Evolutionary conservation across 257 asterid genomes (phyloP).

Genomic region (Sherardia arvensis): DNA sequence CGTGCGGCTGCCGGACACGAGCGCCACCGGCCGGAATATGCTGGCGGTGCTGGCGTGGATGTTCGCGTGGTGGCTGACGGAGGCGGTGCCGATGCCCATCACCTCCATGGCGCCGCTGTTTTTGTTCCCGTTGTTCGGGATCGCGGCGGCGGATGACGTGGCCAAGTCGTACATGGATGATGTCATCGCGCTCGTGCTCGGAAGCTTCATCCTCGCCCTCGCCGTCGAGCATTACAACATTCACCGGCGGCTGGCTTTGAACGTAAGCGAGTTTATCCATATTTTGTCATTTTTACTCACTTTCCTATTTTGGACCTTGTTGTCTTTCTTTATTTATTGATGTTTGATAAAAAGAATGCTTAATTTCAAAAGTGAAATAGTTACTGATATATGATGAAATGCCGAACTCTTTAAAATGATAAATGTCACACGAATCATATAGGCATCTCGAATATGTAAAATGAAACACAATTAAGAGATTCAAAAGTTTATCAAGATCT

Average conservation of each 20-base stretch:
- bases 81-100: constrained; percentile 93
- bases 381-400: too few species aligned
- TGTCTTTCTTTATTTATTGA: too few species aligned
- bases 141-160: constrained; percentile 68
- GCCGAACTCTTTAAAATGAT: too few species aligned
- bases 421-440: too few species aligned
- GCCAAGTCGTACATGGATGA: constrained; percentile 81
- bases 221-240: constrained; percentile 95
- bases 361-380: too few species aligned
- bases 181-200: constrained; percentile 74
- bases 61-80: constrained; percentile 87
- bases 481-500: too few species aligned
- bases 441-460: too few species aligned
- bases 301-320: neutral
- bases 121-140: constrained; percentile 83
- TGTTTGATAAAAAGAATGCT: too few species aligned
- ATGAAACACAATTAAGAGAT: too few species aligned
- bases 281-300: neutral
- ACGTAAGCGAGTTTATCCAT: constrained; percentile 32
- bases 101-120: constrained; percentile 91
- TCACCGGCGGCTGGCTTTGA: constrained; percentile 81
- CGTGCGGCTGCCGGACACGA: constrained; percentile 31
- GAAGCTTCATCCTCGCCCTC: constrained; percentile 88
- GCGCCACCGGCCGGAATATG: constrained; percentile 51
- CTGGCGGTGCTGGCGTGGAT: constrained; percentile 77